Percentiles rank a stretch among this genome's conserved stretches.
phyloP scores from a whole-genome alignment of 2,329 filamentous ascomycete species.

The Fusarium fracticaudum region DNA sequence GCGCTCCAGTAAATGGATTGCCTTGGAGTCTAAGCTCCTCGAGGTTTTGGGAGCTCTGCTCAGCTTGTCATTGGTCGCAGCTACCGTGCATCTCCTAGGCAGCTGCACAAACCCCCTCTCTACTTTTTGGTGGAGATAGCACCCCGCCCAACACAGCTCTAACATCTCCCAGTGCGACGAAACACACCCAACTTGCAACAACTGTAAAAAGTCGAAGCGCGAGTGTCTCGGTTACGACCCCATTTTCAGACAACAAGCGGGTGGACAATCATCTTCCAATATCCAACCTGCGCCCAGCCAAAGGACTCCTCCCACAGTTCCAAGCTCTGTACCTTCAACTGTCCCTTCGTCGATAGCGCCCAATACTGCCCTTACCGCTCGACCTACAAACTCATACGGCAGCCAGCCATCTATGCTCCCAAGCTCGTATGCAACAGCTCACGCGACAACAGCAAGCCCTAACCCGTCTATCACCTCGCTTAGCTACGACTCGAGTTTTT shows the following conservation, averaged over 20 bases:
- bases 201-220: constrained; percentile 88
- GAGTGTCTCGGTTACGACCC: constrained; percentile 89
- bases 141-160: constrained; percentile 37
- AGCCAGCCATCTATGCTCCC: constrained; percentile 57
- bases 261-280: constrained; percentile 76
- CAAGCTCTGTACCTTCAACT: constrained; percentile 39
- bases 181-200: constrained; percentile 89
- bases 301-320: constrained; percentile 49
- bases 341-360: constrained; percentile 41
- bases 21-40: constrained; percentile 7
- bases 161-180: constrained; percentile 79
- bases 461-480: constrained; percentile 42
- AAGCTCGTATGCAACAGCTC: constrained; percentile 54
- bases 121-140: constrained; percentile 33
- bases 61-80: constrained; percentile 32
- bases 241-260: constrained; percentile 80
- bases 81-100: constrained; percentile 7
- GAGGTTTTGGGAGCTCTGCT: constrained; percentile 17
- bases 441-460: constrained; percentile 47
- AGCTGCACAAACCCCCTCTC: constrained; percentile 23
- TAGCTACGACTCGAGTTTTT: constrained; percentile 48
- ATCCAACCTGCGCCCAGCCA: constrained; percentile 48
- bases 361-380: constrained; percentile 38
- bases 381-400: constrained; percentile 55
- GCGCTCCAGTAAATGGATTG: background rate